phyloP scores from a whole-genome alignment of 2,329 filamentous ascomycete species.

The Juglanconis sp. region DNA sequence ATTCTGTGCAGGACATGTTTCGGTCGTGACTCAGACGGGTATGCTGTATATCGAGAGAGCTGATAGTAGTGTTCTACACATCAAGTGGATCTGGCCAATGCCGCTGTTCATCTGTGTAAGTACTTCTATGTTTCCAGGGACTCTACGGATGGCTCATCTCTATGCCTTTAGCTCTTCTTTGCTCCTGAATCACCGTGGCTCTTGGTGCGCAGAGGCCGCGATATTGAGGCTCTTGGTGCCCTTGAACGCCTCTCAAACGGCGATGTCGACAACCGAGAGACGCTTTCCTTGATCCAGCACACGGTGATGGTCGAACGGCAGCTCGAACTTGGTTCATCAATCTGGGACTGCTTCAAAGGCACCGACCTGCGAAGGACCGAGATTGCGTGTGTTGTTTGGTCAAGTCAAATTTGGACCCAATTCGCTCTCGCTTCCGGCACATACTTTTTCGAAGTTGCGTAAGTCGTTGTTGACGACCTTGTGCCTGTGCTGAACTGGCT shows the following conservation, averaged over 20 bases:
- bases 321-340: not conserved
- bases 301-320: not conserved
- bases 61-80: conserved; percentile 12
- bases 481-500: too few species aligned
- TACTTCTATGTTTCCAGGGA: too few species aligned
- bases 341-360: conserved; percentile 22
- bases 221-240: conserved; percentile 34
- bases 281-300: conserved; percentile 3
- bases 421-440: conserved; percentile 5
- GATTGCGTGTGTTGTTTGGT: conserved; percentile 32
- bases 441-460: conserved; percentile 5
- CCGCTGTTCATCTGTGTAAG: conserved; percentile 28
- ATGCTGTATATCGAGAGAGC: too few species aligned
- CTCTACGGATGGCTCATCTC: not conserved
- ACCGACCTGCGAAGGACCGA: conserved; percentile 24
- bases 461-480: not conserved
- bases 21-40: too few species aligned
- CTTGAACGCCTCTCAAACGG: conserved; percentile 40
- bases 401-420: conserved; percentile 6
- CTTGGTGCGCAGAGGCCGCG: conserved; percentile 36
- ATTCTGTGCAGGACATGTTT: too few species aligned
- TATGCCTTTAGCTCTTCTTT: conserved; percentile 33
- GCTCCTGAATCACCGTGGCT: conserved; percentile 44
- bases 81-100: conserved; percentile 43
- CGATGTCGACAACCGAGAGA: not conserved